These are phyloP conservation scores for Hypericum perforatum DNA, from an alignment of 345 rosid species.

Conservation along the genomic window DNA sequence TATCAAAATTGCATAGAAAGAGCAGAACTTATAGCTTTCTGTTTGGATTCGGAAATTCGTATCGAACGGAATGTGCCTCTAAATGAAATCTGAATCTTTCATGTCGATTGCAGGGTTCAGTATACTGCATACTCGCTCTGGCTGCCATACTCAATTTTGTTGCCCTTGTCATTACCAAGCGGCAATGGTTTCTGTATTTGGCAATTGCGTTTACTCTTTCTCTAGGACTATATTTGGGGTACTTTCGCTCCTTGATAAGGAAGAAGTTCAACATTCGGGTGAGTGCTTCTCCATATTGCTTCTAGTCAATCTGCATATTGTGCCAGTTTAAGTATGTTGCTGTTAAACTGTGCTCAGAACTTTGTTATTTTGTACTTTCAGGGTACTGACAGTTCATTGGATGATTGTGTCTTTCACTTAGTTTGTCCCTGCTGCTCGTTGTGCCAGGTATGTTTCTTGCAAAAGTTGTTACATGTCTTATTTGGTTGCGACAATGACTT, in stretches of 20 bases:
- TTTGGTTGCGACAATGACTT: not conserved
- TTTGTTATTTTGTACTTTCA: constrained; percentile 15
- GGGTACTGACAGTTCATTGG: constrained; percentile 60
- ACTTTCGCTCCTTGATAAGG: constrained; percentile 54
- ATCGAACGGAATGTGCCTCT: not conserved
- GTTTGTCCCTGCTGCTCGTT: constrained; percentile 64
- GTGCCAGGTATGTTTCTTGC: constrained; percentile 46
- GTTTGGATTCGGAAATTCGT: not conserved
- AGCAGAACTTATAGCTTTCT: not conserved
- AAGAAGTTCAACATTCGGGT: constrained; percentile 80
- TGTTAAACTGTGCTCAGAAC: too few species aligned
- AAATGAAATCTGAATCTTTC: constrained; percentile 4
- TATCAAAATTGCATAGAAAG: not conserved
- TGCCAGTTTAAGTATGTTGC: too few species aligned
- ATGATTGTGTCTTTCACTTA: constrained; percentile 68
- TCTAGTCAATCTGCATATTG: too few species aligned
- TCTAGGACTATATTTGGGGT: constrained; percentile 54
- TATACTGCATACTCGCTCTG: constrained; percentile 42
- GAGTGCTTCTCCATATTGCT: too few species aligned
- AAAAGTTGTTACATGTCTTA: not conserved
- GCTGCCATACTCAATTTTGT: constrained; percentile 31
- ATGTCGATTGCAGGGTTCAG: constrained; percentile 45
- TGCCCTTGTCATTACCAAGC: constrained; percentile 49
- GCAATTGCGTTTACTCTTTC: constrained; percentile 44
- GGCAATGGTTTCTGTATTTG: constrained; percentile 57